Base-by-base conservation (phyloP, 306 rosid genomes). In the Malus sylvestris region DNA sequence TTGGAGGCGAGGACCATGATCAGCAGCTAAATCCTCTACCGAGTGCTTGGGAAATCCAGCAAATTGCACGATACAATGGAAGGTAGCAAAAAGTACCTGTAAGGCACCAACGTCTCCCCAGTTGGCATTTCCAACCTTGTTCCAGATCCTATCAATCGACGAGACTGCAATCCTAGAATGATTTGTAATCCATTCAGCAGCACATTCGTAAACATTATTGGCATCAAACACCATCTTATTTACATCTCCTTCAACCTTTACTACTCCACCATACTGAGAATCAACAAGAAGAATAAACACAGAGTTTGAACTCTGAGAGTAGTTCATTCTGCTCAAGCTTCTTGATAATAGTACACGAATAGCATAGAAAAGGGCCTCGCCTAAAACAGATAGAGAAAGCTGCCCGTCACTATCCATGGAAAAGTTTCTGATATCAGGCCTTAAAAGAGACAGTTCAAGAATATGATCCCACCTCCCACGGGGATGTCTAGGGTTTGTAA, bases 101-200 rank as follows among this genome's bases (percentile, higher is more conserved):
- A 95, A 83, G 35, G 91, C 86, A 67, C 99, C 97, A 59, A 95
- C 82, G 79, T 92, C 97, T 71, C 96, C 87, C 99, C 99, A 95
- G 77, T 95, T 95, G 61, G 99, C 96, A 85, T 95, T 95, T 72
- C 97, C 99, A 33, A 95, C 96, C 80, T 92, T 93, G 86, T 95
- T 95, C 98, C 98, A 92, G 73, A 92, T 89, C 81, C 96, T 88
- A 87, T 92, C 93, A 74, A 92, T 79, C 63, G 97, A 91, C 77
- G 99, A 95, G 78, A 95, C 92, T 25, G 97, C 84, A 82, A 95
- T 84, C 76, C 79, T 90, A 46, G 91, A 87, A 88, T 92, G 93
- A 25, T 81, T 83, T 85, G 87, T 87, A 76, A 95, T 87, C 99
- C 99, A 95, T 67, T 95, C 97, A 53, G 97, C 97, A 61, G 97